A percentile compares a stretch with the other conserved stretches of the same genome.
Conservation (phyloP, 495 filamentous ascomycete species). For the Hypoxylon rickii region DNA sequence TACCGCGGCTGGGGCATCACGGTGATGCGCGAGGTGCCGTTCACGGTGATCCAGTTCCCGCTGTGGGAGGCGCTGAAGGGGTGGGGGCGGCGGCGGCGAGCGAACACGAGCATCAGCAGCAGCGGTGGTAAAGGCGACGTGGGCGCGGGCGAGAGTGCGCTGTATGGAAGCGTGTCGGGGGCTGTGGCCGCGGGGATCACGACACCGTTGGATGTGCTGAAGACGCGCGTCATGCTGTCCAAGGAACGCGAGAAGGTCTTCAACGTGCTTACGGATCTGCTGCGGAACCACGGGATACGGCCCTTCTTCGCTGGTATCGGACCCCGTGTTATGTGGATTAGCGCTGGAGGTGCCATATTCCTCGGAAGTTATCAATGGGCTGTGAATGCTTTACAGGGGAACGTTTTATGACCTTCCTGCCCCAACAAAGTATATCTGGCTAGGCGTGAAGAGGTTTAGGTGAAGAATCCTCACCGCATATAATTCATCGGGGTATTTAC, state of each 20-base stretch:
- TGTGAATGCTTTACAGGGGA: constrained; percentile 67
- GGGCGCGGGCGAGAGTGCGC: constrained; percentile 75
- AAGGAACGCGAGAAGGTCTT: constrained; percentile 60
- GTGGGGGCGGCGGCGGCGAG: constrained; percentile 46
- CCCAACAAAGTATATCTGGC: too few relatives aligned
- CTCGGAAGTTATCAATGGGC: constrained; percentile 95
- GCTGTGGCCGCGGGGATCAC: constrained; percentile 87
- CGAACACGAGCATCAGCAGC: not conserved
- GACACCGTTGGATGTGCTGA: constrained; percentile 93
- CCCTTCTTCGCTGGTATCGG: constrained; percentile 90
- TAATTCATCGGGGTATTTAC: constrained; percentile 6
- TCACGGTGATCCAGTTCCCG: constrained; percentile 95
- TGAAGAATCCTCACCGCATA: constrained; percentile 19
- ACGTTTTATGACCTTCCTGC: constrained; percentile 27
- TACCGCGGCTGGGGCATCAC: constrained; percentile 92
- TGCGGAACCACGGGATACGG: constrained; percentile 69
- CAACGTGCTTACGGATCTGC: constrained; percentile 66
- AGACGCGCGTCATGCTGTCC: constrained; percentile 94
- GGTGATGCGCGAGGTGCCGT: constrained; percentile 93
- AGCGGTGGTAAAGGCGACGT: constrained; percentile 47
- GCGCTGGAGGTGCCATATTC: constrained; percentile 90
- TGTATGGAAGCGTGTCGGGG: constrained; percentile 84
- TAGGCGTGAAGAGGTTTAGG: not conserved
- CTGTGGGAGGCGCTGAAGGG: constrained; percentile 92
- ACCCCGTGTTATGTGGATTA: constrained; percentile 92